These are phyloP conservation scores for Apiospora koreana DNA, from an alignment of 2,329 filamentous ascomycete species.

Conservation along the genomic window DNA sequence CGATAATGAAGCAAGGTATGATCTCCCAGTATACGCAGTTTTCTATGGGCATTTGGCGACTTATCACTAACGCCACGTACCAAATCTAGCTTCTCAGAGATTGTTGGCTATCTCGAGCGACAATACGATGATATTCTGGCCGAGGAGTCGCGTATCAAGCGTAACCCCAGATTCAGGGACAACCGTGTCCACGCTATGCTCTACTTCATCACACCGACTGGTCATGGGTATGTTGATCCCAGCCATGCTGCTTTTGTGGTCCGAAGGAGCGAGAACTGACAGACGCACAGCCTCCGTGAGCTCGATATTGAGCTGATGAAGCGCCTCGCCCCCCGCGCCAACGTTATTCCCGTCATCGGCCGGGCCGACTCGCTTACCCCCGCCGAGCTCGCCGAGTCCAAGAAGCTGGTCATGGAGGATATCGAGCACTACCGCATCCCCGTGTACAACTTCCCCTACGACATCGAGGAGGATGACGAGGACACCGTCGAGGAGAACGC, in stretches of 20 bases:
- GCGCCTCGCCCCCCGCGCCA: conserved; percentile 95
- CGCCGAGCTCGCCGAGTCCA: conserved; percentile 94
- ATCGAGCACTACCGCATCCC: conserved; percentile 99
- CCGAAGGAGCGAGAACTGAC: neutral
- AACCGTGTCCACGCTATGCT: conserved; percentile 98
- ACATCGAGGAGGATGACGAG: conserved; percentile 99
- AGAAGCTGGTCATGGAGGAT: conserved; percentile 99
- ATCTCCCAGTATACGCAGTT: conserved; percentile 19
- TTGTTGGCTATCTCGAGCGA: conserved; percentile 96
- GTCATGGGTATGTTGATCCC: conserved; percentile 70
- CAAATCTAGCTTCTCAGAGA: conserved; percentile 81
- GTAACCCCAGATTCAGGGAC: conserved; percentile 99
- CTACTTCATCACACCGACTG: conserved; percentile 99
- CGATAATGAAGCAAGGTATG: conserved; percentile 95
- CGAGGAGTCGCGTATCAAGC: conserved; percentile 99
- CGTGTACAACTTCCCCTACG: conserved; percentile 99
- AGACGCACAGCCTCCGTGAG: conserved; percentile 76
- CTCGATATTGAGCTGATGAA: conserved; percentile 99
- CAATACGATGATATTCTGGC: conserved; percentile 99
- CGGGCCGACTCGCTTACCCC: conserved; percentile 98
- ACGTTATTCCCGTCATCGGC: conserved; percentile 98
- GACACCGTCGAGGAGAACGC: conserved; percentile 99
- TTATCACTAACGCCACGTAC: neutral
- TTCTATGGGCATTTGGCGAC: conserved; percentile 9
- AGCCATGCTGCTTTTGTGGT: neutral